Evolutionary conservation across 768 basidiomycete species (phyloP), one percentile per base, ranked within the genome.

Genomic region (Rhodocollybia butyracea): DNA sequence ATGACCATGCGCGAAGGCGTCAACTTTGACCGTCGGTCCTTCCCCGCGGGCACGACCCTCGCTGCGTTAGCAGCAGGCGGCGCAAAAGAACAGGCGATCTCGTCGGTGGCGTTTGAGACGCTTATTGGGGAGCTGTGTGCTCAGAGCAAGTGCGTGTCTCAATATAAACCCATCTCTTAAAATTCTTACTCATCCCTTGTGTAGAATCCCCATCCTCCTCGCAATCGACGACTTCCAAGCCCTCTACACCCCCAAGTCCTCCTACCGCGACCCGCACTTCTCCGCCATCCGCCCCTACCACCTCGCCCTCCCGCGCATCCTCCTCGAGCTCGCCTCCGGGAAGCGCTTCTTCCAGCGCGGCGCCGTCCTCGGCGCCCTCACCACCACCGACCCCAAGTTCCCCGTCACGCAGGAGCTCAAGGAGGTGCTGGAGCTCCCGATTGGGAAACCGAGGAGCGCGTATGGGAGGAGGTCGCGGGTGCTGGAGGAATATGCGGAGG

Each of bases 201-300:
- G 10, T 56, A 94, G 91, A 41, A 73, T 77, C 62, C 92, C 92
- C 0, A 88, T 96, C 2, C 66, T 97, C 5, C 72, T 95, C 29
- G 94, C 93, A 0, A 75, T 95, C 1, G 94, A 97, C 60, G 94
- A 96, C 61, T 84, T 91, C 67, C 94, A 96, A 67, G 79, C 91
- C 0, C 68, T 97, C 24, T 93, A 90, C 63, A 75, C 80, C 64
- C 71, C 75, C 43, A 73, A 70, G 41, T 82, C 88, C 0, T 64
- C 72, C 26, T 95, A 95, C 70, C 81, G 84, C 24, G 85, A 91
- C 55, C 88, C 89, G 12, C 83, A 85, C 40, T 91, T 85, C 69
- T 73, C 75, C 6, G 64, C 73, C 10, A 83, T 96, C 52, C 81
- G 85, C 55, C 75, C 91, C 0, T 89, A 87, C 61, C 88, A 95